These are phyloP conservation scores for Cyberlindnera mrakii DNA, from an alignment of 805 yeast genomes.

Conservation along the genomic window DNA sequence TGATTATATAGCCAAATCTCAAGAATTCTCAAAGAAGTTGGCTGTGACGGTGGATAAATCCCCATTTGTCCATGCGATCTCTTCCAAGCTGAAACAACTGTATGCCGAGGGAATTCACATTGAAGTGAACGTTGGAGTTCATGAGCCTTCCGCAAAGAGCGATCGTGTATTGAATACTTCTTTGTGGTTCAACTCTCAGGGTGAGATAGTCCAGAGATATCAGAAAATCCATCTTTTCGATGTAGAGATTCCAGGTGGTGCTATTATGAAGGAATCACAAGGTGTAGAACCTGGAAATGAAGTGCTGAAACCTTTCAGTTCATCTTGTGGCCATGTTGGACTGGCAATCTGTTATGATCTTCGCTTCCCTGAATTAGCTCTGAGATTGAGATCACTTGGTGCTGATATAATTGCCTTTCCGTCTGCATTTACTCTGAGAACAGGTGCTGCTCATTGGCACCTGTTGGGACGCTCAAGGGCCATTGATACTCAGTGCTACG, in stretches of 20 bases:
- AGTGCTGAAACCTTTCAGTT: conserved; percentile 45
- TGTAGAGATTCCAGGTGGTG: conserved; percentile 61
- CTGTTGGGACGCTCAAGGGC: conserved; percentile 78
- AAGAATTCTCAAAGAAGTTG: conserved; percentile 52
- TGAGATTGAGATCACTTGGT: conserved; percentile 57
- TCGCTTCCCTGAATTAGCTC: conserved; percentile 77
- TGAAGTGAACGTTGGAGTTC: conserved; percentile 81
- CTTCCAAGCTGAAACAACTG: conserved; percentile 39
- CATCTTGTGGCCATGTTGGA: conserved; percentile 63
- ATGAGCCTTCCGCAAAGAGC: conserved; percentile 55
- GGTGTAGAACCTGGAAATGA: conserved; percentile 75
- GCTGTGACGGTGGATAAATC: conserved; percentile 41
- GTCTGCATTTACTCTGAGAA: conserved; percentile 86
- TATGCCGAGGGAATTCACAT: conserved; percentile 31
- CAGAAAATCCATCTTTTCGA: conserved; percentile 89
- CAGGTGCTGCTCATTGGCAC: conserved; percentile 92
- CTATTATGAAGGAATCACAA: conserved; percentile 66
- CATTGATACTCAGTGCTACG: conserved; percentile 80
- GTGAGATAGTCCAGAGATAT: conserved; percentile 62
- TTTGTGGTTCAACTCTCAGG: conserved; percentile 61
- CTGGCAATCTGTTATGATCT: conserved; percentile 80
- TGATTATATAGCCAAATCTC: conserved; percentile 64
- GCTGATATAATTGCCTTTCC: conserved; percentile 80
- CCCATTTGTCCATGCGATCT: conserved; percentile 36
- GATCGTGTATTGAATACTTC: conserved; percentile 63